Conservation (phyloP, 139 green algal genomes). For the Tetraselmis chui region DNA sequence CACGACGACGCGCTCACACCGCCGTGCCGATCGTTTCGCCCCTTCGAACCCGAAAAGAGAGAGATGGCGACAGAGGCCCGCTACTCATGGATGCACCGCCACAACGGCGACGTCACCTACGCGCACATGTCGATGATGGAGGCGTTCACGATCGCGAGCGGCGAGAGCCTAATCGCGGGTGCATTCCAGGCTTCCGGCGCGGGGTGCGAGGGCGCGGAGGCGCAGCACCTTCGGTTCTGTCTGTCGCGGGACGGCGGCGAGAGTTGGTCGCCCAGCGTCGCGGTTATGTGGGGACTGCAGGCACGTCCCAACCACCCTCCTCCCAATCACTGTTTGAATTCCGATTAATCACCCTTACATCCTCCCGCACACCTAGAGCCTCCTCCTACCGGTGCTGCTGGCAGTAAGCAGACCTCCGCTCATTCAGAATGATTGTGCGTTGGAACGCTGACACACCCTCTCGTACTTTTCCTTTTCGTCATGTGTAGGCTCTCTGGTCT, state of each 20-base stretch:
- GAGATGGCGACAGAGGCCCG: too few relatives aligned
- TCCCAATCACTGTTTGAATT: too few relatives aligned
- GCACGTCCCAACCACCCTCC: neutral
- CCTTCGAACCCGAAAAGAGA: too few relatives aligned
- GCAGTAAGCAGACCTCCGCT: too few relatives aligned
- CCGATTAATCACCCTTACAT: too few relatives aligned
- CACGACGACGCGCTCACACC: too few relatives aligned
- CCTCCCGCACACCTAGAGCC: too few relatives aligned
- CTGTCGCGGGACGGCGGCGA: constrained; percentile 19
- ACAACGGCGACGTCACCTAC: neutral
- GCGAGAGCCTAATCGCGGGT: constrained; percentile 10
- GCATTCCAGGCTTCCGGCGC: constrained; percentile 14
- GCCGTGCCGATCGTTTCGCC: too few relatives aligned
- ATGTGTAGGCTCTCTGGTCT: constrained; percentile 18
- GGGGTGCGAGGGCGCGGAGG: constrained; percentile 11
- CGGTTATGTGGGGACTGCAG: constrained; percentile 14
- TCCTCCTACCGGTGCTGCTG: too few relatives aligned
- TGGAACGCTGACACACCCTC: too few relatives aligned
- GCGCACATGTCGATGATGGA: neutral
- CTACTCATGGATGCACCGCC: neutral
- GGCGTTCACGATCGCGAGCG: neutral
- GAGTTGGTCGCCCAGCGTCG: constrained; percentile 6
- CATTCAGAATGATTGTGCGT: too few relatives aligned
- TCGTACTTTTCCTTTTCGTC: too few relatives aligned
- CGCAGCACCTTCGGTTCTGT: constrained; percentile 20